phyloP scores from a whole-genome alignment of 805 yeast genomes.

The Candida boleticola region DNA sequence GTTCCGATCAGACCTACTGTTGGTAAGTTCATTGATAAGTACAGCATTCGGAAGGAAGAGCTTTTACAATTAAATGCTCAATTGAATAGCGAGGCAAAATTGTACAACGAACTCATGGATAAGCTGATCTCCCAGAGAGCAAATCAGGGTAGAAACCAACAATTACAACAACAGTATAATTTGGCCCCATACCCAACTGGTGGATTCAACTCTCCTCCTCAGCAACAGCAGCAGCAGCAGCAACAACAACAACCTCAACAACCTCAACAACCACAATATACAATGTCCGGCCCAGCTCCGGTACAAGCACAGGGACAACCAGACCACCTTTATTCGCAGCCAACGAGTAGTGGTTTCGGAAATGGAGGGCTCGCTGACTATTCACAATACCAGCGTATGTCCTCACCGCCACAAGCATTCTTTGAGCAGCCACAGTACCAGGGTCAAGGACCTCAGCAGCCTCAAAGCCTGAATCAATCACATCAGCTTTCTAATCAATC shows the following conservation, averaged over 20 bases:
- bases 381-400: not conserved
- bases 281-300: conserved; percentile 7
- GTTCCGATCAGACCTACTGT: conserved; percentile 72
- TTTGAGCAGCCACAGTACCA: conserved; percentile 1
- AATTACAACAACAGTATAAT: conserved; percentile 4
- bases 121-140: conserved; percentile 26
- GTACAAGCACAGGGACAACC: not conserved
- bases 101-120: conserved; percentile 70
- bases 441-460: conserved; percentile 1
- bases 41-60: conserved; percentile 75
- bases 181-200: conserved; percentile 4
- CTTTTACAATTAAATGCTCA: conserved; percentile 68
- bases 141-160: conserved; percentile 4
- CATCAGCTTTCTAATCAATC: no score
- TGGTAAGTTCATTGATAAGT: conserved; percentile 73
- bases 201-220: conserved; percentile 6
- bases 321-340: conserved; percentile 21
- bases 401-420: not conserved
- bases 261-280: conserved; percentile 5
- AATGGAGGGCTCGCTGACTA: conserved; percentile 15
- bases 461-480: not conserved
- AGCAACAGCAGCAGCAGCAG: conserved; percentile 2
- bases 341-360: conserved; percentile 43
- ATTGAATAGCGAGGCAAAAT: conserved; percentile 62
- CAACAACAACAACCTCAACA: conserved; percentile 3